A percentile compares a stretch with the other conserved stretches of the same genome.
Evolutionary conservation across 2,329 filamentous ascomycete genomes (phyloP).

Genomic region (Penicillium sp.): DNA sequence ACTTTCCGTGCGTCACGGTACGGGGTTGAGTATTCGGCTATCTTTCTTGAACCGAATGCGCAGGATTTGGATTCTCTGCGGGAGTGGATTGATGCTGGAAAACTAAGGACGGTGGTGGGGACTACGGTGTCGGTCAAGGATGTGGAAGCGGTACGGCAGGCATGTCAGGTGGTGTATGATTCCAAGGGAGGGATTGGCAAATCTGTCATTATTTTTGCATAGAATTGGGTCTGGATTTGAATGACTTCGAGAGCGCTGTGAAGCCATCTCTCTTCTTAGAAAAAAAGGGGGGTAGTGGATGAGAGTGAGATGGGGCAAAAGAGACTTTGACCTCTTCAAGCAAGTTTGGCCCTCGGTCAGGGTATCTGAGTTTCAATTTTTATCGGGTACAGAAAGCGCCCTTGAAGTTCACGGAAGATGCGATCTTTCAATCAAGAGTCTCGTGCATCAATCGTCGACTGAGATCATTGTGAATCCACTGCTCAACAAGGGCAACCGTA

Average conservation of each 20-base stretch:
- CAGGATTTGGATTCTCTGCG: slow-evolving; percentile 40
- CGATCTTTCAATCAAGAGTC: slow-evolving; percentile 8
- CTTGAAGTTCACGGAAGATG: too few species aligned
- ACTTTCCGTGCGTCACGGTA: slow-evolving; percentile 41
- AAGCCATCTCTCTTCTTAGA: too few species aligned
- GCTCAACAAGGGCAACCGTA: slow-evolving; percentile 59
- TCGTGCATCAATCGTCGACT: slow-evolving; percentile 13
- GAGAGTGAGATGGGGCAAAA: too few species aligned
- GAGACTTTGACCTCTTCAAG: too few species aligned
- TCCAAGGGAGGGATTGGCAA: slow-evolving; percentile 43
- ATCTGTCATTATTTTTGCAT: slow-evolving; percentile 29
- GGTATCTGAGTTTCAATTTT: too few species aligned
- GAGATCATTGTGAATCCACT: slow-evolving; percentile 52
- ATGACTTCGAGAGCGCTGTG: too few species aligned
- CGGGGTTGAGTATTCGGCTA: slow-evolving; percentile 38
- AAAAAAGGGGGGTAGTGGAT: too few species aligned
- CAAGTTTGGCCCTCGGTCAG: too few species aligned
- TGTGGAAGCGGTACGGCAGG: slow-evolving; percentile 38
- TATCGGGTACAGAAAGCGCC: too few species aligned
- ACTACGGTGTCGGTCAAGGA: slow-evolving; percentile 40
- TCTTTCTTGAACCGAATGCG: slow-evolving; percentile 38
- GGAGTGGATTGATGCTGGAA: slow-evolving; percentile 39
- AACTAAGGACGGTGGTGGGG: slow-evolving; percentile 40
- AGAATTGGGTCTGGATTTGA: background rate
- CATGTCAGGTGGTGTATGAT: slow-evolving; percentile 33